A percentile compares a stretch with the other conserved stretches of the same genome.
Conservation (phyloP, 2,329 filamentous ascomycete genomes). For the Colletotrichum cuscutae region DNA sequence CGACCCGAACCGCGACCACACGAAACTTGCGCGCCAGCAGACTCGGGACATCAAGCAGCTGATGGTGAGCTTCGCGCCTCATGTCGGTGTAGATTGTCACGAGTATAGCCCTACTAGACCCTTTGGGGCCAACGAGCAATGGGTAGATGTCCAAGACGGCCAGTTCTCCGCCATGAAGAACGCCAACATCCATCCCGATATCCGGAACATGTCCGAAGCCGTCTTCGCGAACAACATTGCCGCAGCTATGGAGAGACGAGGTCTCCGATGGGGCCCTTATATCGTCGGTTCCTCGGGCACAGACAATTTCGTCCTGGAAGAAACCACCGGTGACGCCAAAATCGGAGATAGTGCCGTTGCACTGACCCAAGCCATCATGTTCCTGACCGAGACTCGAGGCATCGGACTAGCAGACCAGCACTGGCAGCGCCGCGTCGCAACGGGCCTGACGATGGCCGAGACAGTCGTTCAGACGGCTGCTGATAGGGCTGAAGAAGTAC, state of each 20-base stretch:
- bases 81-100: conserved; percentile 46
- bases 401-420: conserved; percentile 44
- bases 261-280: conserved; percentile 44
- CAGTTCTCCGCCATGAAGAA: conserved; percentile 48
- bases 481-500: conserved; percentile 41
- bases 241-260: conserved; percentile 41
- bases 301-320: conserved; percentile 37
- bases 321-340: conserved; percentile 43
- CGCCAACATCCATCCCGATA: conserved; percentile 44
- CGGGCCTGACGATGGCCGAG: conserved; percentile 42
- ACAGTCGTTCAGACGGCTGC: conserved; percentile 43
- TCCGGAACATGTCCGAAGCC: conserved; percentile 42
- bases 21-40: conserved; percentile 45
- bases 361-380: conserved; percentile 42
- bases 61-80: conserved; percentile 41
- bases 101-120: conserved; percentile 40
- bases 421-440: conserved; percentile 42
- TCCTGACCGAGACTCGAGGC: conserved; percentile 44
- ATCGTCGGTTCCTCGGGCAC: conserved; percentile 36
- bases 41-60: conserved; percentile 44
- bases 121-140: conserved; percentile 38
- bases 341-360: conserved; percentile 44
- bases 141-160: conserved; percentile 41
- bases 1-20: conserved; percentile 47
- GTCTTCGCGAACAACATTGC: conserved; percentile 43